Conservation (phyloP, 129 eudicot genomes). For the Flaveria brownii region DNA sequence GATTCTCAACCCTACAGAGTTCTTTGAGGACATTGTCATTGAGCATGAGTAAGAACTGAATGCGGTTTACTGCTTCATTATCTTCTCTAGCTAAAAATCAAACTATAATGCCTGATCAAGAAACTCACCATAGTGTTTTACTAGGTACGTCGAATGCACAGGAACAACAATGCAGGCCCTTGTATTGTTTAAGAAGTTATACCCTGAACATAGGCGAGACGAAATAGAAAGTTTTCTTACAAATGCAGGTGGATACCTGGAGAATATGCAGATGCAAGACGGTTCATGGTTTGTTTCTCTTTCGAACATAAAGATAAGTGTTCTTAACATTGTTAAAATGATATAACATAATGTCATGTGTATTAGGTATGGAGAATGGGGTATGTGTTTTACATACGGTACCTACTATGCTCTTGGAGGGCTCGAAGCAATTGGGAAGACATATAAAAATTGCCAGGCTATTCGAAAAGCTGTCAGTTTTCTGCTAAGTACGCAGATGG, state of each 20-base stretch:
- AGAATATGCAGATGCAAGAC: constrained; percentile 59
- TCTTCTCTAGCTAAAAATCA: not conserved
- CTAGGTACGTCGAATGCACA: constrained; percentile 70
- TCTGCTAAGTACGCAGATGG: constrained; percentile 27
- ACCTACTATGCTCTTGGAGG: constrained; percentile 66
- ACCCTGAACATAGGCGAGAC: constrained; percentile 52
- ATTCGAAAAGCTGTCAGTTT: constrained; percentile 39
- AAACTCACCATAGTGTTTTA: not conserved
- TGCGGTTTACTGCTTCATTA: no score
- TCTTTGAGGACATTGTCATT: constrained; percentile 66
- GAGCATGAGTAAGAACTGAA: constrained; percentile 52
- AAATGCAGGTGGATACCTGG: constrained; percentile 48
- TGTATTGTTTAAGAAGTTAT: constrained; percentile 49
- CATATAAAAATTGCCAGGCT: constrained; percentile 32
- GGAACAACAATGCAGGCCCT: constrained; percentile 58
- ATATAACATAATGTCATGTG: not conserved
- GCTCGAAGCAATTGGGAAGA: constrained; percentile 54
- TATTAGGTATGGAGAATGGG: constrained; percentile 78
- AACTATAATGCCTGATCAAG: not conserved
- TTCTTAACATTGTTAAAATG: not conserved
- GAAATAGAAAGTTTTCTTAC: constrained; percentile 52
- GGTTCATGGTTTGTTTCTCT: constrained; percentile 67
- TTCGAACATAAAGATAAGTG: not conserved
- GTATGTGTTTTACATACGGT: constrained; percentile 68
- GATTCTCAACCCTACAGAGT: constrained; percentile 79